Percentiles rank a stretch among this genome's conserved stretches.
Evolutionary conservation across 495 filamentous ascomycete genomes (phyloP).

Genomic region (Cercophora scortea): DNA sequence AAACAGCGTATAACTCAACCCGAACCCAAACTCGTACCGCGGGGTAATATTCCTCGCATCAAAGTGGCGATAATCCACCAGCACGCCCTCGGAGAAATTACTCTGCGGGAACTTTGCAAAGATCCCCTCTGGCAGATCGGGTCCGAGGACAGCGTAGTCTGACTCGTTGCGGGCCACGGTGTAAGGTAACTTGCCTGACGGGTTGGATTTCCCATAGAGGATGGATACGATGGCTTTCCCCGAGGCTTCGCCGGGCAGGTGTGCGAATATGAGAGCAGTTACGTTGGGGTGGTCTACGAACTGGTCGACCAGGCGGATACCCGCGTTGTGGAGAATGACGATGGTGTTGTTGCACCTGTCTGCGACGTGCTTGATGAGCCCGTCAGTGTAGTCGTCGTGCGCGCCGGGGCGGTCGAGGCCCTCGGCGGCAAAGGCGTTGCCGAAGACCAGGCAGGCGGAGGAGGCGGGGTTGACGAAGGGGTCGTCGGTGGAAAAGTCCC

Average conservation of each 20-base stretch:
- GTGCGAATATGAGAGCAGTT: conserved; percentile 53
- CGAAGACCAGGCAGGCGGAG: conserved; percentile 60
- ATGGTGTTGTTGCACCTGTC: conserved; percentile 51
- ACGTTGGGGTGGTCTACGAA: conserved; percentile 57
- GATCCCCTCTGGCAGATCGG: conserved; percentile 23
- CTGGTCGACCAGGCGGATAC: conserved; percentile 48
- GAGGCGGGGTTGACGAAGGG: conserved; percentile 39
- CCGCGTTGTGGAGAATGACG: conserved; percentile 54
- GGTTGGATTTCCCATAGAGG: conserved; percentile 52
- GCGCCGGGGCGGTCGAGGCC: conserved; percentile 35
- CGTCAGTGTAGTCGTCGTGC: conserved; percentile 46
- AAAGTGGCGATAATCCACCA: conserved; percentile 62
- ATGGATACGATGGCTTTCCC: conserved; percentile 49
- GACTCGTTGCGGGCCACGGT: conserved; percentile 56
- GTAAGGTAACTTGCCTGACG: conserved; percentile 62
- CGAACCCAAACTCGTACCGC: conserved; percentile 66
- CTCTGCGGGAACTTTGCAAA: conserved; percentile 45
- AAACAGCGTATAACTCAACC: conserved; percentile 63
- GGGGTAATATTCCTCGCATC: conserved; percentile 55
- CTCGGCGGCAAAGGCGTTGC: conserved; percentile 54
- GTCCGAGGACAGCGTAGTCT: conserved; percentile 48
- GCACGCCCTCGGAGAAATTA: conserved; percentile 58
- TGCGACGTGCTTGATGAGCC: conserved; percentile 50
- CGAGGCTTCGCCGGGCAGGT: conserved; percentile 54
- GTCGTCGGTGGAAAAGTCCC: conserved; percentile 33